Percentiles rank a stretch among this genome's conserved stretches.
Conservation (phyloP, 768 basidiomycete genomes). For the Pulveroboletus sp. region DNA sequence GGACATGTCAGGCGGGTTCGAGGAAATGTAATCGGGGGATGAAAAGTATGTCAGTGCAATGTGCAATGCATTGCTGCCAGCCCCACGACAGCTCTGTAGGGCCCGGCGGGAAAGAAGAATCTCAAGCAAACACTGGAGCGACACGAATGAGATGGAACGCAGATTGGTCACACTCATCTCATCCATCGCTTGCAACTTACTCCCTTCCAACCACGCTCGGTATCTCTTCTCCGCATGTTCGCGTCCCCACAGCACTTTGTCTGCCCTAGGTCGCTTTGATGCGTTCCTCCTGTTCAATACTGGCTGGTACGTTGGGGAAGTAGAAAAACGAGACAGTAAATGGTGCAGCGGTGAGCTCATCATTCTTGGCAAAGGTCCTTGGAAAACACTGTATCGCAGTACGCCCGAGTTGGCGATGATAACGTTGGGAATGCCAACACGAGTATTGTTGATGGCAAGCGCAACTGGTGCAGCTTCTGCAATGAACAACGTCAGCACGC, state of each 20-base stretch:
- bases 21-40: constrained; percentile 58
- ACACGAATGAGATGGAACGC: constrained; percentile 19
- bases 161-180: constrained; percentile 42
- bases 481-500: constrained; percentile 57
- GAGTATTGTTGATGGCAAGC: constrained; percentile 61
- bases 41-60: constrained; percentile 54
- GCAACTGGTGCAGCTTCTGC: constrained; percentile 52
- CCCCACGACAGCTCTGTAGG: constrained; percentile 64
- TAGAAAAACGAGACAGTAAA: constrained; percentile 65
- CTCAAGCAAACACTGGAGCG: too few species aligned
- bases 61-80: constrained; percentile 74
- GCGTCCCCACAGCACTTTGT: constrained; percentile 31
- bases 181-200: constrained; percentile 26
- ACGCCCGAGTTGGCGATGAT: constrained; percentile 65
- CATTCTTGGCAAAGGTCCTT: constrained; percentile 76
- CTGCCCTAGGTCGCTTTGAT: constrained; percentile 9
- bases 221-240: constrained; percentile 54
- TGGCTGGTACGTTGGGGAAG: constrained; percentile 51
- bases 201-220: constrained; percentile 56
- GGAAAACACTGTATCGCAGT: constrained; percentile 64
- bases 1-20: constrained; percentile 48
- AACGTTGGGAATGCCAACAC: constrained; percentile 56
- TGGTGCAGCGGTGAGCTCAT: constrained; percentile 73
- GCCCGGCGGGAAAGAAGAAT: too few species aligned
- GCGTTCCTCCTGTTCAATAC: constrained; percentile 50